These are phyloP conservation scores for Epichloe scottii DNA, from an alignment of 2,329 filamentous ascomycete species.

Conservation along the genomic window DNA sequence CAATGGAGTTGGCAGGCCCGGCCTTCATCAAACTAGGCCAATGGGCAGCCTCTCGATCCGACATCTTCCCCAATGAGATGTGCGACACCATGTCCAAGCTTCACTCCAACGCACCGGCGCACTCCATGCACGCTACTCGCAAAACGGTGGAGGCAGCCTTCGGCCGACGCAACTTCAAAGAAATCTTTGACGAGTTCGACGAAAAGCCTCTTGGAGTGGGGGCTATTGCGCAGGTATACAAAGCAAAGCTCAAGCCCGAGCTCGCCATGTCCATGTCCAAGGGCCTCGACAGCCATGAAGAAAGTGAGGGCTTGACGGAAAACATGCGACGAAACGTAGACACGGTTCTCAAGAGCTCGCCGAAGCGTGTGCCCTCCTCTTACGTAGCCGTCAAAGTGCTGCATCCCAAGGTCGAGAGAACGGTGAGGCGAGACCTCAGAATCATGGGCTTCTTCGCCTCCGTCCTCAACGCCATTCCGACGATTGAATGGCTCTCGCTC, in stretches of 20 bases:
- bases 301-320: slow-evolving; percentile 40
- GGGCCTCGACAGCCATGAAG: slow-evolving; percentile 35
- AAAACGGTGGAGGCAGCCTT: slow-evolving; percentile 73
- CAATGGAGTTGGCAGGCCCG: slow-evolving; percentile 88
- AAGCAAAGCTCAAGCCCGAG: slow-evolving; percentile 75
- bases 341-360: slow-evolving; percentile 73
- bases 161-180: slow-evolving; percentile 63
- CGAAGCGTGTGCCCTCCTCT: slow-evolving; percentile 71
- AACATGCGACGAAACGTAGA: slow-evolving; percentile 74
- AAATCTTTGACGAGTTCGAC: slow-evolving; percentile 94
- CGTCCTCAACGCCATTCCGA: slow-evolving; percentile 74
- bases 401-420: slow-evolving; percentile 81
- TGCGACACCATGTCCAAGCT: slow-evolving; percentile 88
- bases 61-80: slow-evolving; percentile 90
- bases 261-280: slow-evolving; percentile 52
- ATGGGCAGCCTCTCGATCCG: slow-evolving; percentile 92
- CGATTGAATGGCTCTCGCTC: slow-evolving; percentile 92
- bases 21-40: slow-evolving; percentile 98
- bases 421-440: slow-evolving; percentile 75
- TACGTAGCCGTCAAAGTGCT: slow-evolving; percentile 96
- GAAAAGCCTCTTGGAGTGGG: slow-evolving; percentile 83
- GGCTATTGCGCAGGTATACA: slow-evolving; percentile 96
- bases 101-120: slow-evolving; percentile 87
- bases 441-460: slow-evolving; percentile 93
- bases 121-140: slow-evolving; percentile 71